These are phyloP conservation scores for Hortiboletus flavorubellus DNA, from an alignment of 768 basidiomycete genomes.

Conservation along the genomic window DNA sequence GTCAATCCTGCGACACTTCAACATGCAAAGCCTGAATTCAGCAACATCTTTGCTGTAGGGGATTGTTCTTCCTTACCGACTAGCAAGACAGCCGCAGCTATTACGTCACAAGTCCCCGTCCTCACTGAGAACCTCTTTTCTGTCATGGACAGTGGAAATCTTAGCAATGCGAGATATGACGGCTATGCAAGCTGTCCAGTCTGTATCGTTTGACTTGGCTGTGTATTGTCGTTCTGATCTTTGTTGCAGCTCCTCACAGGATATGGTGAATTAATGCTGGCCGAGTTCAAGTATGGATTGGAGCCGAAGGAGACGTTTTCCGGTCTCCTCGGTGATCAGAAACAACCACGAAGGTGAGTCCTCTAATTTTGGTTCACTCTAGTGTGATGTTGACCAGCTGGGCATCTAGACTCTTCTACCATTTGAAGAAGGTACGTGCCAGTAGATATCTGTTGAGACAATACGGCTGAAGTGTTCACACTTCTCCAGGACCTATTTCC, in stretches of 20 bases:
- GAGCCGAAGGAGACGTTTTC: conserved; percentile 86
- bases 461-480: not conserved
- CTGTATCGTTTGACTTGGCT: conserved; percentile 25
- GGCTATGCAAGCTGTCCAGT: conserved; percentile 91
- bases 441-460: not conserved
- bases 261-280: conserved; percentile 79
- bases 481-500: conserved; percentile 30
- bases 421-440: conserved; percentile 70
- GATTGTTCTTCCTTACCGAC: conserved; percentile 92
- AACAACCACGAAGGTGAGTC: conserved; percentile 62
- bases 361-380: not conserved
- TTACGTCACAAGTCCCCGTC: conserved; percentile 88
- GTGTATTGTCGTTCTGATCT: conserved; percentile 1
- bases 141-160: conserved; percentile 66
- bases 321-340: conserved; percentile 65
- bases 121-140: conserved; percentile 85
- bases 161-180: conserved; percentile 72
- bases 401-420: conserved; percentile 64
- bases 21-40: conserved; percentile 74
- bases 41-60: conserved; percentile 88
- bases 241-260: conserved; percentile 64
- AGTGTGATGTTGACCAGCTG: conserved; percentile 4
- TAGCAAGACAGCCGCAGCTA: conserved; percentile 94
- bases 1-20: conserved; percentile 80
- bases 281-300: conserved; percentile 92